Conservation (phyloP, 176 grass and related monocot species). For the Bromus sterilis region DNA sequence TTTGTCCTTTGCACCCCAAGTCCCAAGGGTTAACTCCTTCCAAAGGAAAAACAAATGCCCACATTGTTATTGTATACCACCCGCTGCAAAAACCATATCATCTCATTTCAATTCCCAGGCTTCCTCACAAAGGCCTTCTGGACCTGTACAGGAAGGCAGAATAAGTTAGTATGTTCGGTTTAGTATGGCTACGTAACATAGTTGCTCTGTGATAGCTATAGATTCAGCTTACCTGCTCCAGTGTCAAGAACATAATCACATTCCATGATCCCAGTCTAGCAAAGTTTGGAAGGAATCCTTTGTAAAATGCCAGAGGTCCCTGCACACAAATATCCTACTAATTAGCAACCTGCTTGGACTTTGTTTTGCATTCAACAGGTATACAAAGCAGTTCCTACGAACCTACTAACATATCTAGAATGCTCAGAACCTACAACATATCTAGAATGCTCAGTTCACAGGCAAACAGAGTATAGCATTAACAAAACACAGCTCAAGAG, state of each 20-base stretch:
- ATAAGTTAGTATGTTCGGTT: background rate
- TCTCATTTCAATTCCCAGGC: conserved; percentile 9
- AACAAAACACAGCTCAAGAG: background rate
- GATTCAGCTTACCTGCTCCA: conserved; percentile 73
- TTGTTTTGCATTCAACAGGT: background rate
- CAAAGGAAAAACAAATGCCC: background rate
- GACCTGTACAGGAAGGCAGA: conserved; percentile 35
- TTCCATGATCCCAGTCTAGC: conserved; percentile 94
- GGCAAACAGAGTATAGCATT: background rate
- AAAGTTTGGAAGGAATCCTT: conserved; percentile 91
- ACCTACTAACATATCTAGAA: background rate
- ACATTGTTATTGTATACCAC: background rate
- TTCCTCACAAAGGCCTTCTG: conserved; percentile 63
- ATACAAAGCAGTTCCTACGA: background rate
- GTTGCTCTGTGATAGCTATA: background rate
- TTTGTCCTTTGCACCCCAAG: conserved; percentile 23
- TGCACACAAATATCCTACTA: conserved; percentile 20
- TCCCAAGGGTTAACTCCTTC: background rate
- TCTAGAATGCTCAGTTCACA: background rate
- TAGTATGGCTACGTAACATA: background rate
- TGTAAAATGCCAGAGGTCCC: conserved; percentile 90
- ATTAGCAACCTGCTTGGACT: background rate
- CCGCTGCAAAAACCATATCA: background rate
- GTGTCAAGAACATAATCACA: conserved; percentile 98
- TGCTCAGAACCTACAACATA: background rate